Evolutionary conservation across 768 basidiomycete species (phyloP), one percentile per base, ranked within the genome.

Genomic region (Mycena floridula): DNA sequence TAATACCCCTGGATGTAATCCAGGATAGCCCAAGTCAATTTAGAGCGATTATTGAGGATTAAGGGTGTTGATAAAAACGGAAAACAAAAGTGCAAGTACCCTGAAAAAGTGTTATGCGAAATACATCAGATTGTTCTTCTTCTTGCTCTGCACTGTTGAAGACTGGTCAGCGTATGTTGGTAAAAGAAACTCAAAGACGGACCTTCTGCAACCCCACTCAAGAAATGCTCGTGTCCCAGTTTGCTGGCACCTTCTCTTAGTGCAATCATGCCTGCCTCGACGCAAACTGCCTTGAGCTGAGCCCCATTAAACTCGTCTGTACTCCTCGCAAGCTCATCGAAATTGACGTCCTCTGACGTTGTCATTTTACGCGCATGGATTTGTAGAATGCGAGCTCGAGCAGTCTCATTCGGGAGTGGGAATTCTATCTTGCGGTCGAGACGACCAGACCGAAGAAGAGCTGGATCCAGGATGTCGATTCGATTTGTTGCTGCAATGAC

Each of bases 241-340:
- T 85, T 85, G 13, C 81, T 81, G 13, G 92, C 90, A 24, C 94
- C 94, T 64, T 97, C 94, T 53, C 96, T 72, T 30, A 98, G 67
- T 6, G 95, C 90, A 57, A 98, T 96, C 96, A 99, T 99, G 47
- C 96, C 96, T 30, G 96, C 96, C 67, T 99, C 96, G 1, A 99
- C 96, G 65, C 95, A 98, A 3, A 96, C 94, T 1, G 95, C 96
- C 70, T 97, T 96, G 56, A 96, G 66, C 62, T 93, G 90, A 6
- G 91, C 91, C n/a, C 82, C 95, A 58, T 98, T 97, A 67, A 99
- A 97, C 60, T 99, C 96, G 55, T 98, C 96, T 38, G 96, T 94
- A 62, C 89, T 94, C 57, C 95, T 76, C 9, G 96, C 93, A 42
- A 99, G 71, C 65, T 99, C 96, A 50, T 95, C 93, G 62, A 84